Conservation (phyloP, 176 grass and related monocot species). For the Eremochloa ophiuroides region DNA sequence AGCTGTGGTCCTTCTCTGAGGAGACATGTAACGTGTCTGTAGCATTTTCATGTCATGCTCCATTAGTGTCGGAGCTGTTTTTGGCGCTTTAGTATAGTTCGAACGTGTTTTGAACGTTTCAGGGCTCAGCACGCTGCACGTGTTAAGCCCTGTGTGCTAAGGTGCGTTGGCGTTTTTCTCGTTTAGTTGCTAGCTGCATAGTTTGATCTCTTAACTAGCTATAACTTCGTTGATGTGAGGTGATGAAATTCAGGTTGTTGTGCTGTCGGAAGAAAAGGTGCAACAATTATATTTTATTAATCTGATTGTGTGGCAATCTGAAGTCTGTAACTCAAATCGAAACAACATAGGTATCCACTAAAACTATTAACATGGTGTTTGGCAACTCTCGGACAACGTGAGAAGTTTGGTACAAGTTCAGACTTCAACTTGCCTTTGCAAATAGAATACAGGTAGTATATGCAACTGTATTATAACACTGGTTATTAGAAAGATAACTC, state of each 20-base stretch:
- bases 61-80: neutral
- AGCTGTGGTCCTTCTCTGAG: neutral
- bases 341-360: neutral
- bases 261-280: neutral
- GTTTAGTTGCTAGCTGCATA: neutral
- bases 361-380: neutral
- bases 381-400: neutral
- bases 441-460: constrained; percentile 15
- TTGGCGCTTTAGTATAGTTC: neutral
- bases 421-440: neutral
- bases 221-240: neutral
- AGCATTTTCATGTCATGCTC: neutral
- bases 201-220: neutral
- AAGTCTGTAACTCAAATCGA: neutral
- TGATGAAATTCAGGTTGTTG: neutral
- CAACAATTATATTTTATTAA: neutral
- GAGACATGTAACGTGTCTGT: neutral
- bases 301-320: neutral
- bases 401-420: neutral
- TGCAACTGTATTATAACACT: neutral
- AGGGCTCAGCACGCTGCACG: neutral
- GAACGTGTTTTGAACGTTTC: neutral
- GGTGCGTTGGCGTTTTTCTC: neutral
- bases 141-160: neutral
- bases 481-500: neutral